A percentile compares a stretch with the other conserved stretches of the same genome.
phyloP scores from a whole-genome alignment of 129 eudicot genomes.

The Chrysanthemum makinoi region DNA sequence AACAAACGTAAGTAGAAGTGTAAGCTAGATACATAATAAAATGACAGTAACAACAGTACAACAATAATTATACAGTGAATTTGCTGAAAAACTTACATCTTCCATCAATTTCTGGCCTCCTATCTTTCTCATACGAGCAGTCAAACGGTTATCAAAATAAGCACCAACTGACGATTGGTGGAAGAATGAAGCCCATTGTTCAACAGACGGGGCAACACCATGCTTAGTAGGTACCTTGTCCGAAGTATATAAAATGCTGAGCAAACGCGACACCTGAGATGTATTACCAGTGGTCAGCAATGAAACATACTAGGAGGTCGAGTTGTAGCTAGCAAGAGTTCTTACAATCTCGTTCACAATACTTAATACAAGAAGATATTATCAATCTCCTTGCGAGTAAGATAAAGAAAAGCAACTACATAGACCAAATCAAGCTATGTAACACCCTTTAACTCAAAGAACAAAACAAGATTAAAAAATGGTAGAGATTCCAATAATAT shows the following conservation, averaged over 20 bases:
- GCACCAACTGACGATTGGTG: not conserved
- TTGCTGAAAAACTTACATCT: not conserved
- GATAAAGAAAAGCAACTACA: not conserved
- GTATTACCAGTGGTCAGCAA: not conserved
- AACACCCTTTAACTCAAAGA: not conserved
- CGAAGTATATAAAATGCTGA: not conserved
- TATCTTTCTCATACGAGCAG: not conserved
- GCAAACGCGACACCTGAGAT: slow-evolving; percentile 3
- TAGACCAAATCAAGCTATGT: not conserved
- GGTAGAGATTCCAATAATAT: not conserved
- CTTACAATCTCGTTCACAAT: not conserved
- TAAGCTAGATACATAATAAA: too few species aligned
- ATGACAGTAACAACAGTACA: too few species aligned
- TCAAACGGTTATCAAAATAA: not conserved
- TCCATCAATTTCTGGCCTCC: not conserved
- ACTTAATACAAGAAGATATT: not conserved
- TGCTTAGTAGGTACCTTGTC: not conserved
- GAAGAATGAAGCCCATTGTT: not conserved
- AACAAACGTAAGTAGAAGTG: too few species aligned
- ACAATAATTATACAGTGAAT: too few species aligned
- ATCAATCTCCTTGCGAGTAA: too few species aligned
- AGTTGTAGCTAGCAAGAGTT: not conserved
- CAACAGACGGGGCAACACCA: not conserved
- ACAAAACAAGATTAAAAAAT: not conserved
- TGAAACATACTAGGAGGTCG: not conserved